phyloP scores from a whole-genome alignment of 1,139 yeast species.

The Kluyveromyces sp. region DNA sequence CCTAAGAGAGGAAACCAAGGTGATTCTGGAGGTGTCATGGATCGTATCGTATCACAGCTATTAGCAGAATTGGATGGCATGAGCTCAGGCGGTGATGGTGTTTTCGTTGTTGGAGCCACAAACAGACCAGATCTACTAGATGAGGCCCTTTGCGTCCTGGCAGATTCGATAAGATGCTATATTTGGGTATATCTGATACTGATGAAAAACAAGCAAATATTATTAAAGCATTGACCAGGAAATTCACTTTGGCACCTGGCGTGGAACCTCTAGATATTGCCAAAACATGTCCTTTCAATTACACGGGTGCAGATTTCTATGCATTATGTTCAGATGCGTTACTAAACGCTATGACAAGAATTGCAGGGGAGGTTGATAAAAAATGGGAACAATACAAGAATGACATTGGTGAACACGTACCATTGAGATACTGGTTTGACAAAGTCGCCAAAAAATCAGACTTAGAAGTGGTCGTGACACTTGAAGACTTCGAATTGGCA shows the following conservation, averaged over 20 bases:
- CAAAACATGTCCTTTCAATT: conserved; percentile 70
- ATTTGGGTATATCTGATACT: conserved; percentile 87
- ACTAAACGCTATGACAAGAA: conserved; percentile 90
- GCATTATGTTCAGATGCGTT: conserved; percentile 92
- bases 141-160: conserved; percentile 95
- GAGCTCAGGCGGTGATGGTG: conserved; percentile 85
- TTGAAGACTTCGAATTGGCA: conserved; percentile 71
- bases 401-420: conserved; percentile 35
- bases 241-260: conserved; percentile 55
- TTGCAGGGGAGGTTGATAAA: conserved; percentile 66
- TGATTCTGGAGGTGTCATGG: conserved; percentile 98
- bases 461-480: conserved; percentile 56
- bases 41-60: conserved; percentile 89
- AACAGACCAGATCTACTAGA: conserved; percentile 91
- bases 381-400: conserved; percentile 51
- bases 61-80: conserved; percentile 93
- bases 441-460: conserved; percentile 65
- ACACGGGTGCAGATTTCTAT: conserved; percentile 96
- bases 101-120: conserved; percentile 95
- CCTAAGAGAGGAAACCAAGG: conserved; percentile 98
- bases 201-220: conserved; percentile 82
- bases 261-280: conserved; percentile 62
- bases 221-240: conserved; percentile 80
- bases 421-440: conserved; percentile 89
- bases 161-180: conserved; percentile 88